phyloP scores from a whole-genome alignment of 2,329 filamentous ascomycete genomes.

The Fusarium albidum region DNA sequence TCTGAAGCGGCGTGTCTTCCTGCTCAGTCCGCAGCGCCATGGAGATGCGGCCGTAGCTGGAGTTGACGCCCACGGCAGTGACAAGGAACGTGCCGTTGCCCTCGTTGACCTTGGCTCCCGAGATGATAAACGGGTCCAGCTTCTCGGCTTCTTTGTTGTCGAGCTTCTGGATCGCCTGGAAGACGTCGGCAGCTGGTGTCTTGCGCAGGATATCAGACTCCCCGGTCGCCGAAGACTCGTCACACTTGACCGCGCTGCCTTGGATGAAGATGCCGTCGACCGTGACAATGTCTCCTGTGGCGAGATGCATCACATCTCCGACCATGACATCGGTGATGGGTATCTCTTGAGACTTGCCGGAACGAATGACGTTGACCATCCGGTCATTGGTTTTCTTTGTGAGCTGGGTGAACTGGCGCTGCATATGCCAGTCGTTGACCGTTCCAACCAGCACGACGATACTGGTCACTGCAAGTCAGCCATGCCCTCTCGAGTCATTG shows the following conservation, averaged over 20 bases:
- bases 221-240: slow-evolving; percentile 77
- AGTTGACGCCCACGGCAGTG: slow-evolving; percentile 64
- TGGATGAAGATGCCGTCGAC: slow-evolving; percentile 75
- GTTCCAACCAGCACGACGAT: slow-evolving; percentile 71
- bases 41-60: slow-evolving; percentile 62
- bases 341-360: slow-evolving; percentile 69
- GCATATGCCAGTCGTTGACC: slow-evolving; percentile 73
- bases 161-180: slow-evolving; percentile 58
- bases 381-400: slow-evolving; percentile 70
- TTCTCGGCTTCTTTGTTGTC: slow-evolving; percentile 51
- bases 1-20: slow-evolving; percentile 63
- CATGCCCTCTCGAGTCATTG: slow-evolving; percentile 24
- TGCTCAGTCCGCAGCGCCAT: slow-evolving; percentile 62
- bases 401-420: slow-evolving; percentile 70
- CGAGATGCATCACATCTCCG: slow-evolving; percentile 74
- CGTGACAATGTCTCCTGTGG: slow-evolving; percentile 74
- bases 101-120: slow-evolving; percentile 62
- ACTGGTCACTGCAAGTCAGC: slow-evolving; percentile 21
- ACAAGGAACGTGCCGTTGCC: slow-evolving; percentile 63
- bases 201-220: slow-evolving; percentile 79
- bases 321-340: slow-evolving; percentile 73
- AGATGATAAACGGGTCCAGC: slow-evolving; percentile 72
- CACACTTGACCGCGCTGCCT: slow-evolving; percentile 64
- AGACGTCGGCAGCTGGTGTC: slow-evolving; percentile 65
- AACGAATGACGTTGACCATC: slow-evolving; percentile 72